phyloP scores from a whole-genome alignment of 805 yeast species.

The Myxozyma monticola region DNA sequence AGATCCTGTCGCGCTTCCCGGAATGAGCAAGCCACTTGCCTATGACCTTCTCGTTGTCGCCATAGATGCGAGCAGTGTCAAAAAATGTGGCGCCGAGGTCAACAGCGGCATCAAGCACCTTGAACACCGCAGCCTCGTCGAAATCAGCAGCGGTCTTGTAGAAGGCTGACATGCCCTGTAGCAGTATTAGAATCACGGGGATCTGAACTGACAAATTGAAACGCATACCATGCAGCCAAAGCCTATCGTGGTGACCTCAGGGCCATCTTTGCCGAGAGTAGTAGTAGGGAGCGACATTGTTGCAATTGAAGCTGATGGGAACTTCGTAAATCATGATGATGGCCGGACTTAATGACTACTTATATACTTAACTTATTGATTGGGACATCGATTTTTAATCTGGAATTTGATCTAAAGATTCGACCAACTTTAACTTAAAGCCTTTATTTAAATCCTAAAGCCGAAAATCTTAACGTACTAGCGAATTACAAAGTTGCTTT shows the following conservation, averaged over 20 bases:
- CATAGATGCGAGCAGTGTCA: constrained; percentile 74
- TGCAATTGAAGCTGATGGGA: too few species aligned
- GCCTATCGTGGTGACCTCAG: constrained; percentile 21
- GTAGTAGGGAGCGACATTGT: constrained; percentile 14
- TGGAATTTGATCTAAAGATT: too few species aligned
- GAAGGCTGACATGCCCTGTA: constrained; percentile 30
- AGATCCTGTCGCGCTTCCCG: constrained; percentile 41
- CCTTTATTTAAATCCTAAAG: too few species aligned
- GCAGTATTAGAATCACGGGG: too few species aligned
- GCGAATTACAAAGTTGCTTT: too few species aligned
- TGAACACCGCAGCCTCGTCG: constrained; percentile 52
- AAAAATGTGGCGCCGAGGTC: constrained; percentile 51
- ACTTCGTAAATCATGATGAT: too few species aligned
- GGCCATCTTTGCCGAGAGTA: constrained; percentile 23
- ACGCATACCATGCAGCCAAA: constrained; percentile 25
- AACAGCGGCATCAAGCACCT: constrained; percentile 52
- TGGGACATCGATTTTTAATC: too few species aligned
- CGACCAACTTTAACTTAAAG: too few species aligned
- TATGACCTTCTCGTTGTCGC: constrained; percentile 54
- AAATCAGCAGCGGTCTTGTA: constrained; percentile 8
- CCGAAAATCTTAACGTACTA: too few species aligned
- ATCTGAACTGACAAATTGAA: too few species aligned
- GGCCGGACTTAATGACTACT: too few species aligned
- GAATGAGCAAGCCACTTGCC: constrained; percentile 47
- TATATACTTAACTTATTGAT: too few species aligned